Evolutionary conservation across 73 alveolate species (phyloP).

Genomic region (Breviolum minutum): DNA sequence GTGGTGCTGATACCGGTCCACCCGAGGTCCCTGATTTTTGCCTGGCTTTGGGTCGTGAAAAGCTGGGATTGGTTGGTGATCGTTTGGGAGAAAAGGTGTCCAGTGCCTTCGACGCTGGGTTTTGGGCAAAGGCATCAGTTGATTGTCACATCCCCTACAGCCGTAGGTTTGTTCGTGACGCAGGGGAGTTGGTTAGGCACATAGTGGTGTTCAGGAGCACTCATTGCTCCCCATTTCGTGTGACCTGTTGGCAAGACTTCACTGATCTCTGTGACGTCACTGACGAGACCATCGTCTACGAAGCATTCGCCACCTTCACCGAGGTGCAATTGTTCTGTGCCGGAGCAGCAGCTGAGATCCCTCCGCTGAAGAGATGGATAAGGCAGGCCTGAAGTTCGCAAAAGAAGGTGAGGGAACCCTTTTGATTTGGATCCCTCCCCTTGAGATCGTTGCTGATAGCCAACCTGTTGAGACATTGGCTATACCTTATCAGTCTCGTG

Average conservation of each 20-base stretch:
- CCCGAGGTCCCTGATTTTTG: neutral
- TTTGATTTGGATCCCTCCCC: neutral
- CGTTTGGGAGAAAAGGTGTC: neutral
- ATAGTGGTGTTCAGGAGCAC: too few species aligned
- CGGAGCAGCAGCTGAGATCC: neutral
- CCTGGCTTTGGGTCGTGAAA: neutral
- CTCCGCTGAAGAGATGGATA: neutral
- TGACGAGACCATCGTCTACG: neutral
- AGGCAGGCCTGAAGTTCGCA: neutral
- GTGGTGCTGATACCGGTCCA: neutral
- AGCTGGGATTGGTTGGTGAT: too few species aligned
- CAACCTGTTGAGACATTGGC: neutral
- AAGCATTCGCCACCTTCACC: neutral
- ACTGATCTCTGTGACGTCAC: too few species aligned
- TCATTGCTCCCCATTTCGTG: too few species aligned
- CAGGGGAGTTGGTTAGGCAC: neutral
- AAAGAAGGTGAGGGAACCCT: neutral
- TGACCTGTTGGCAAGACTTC: too few species aligned
- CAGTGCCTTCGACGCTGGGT: neutral
- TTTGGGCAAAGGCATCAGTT: neutral
- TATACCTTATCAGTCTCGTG: neutral
- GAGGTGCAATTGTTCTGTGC: neutral
- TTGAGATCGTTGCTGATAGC: neutral
- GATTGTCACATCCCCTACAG: neutral
- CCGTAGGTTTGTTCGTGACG: neutral